Evolutionary conservation across 306 rosid genomes (phyloP), one percentile per base, ranked within the genome.

Genomic region (Acacia crassicarpa): DNA sequence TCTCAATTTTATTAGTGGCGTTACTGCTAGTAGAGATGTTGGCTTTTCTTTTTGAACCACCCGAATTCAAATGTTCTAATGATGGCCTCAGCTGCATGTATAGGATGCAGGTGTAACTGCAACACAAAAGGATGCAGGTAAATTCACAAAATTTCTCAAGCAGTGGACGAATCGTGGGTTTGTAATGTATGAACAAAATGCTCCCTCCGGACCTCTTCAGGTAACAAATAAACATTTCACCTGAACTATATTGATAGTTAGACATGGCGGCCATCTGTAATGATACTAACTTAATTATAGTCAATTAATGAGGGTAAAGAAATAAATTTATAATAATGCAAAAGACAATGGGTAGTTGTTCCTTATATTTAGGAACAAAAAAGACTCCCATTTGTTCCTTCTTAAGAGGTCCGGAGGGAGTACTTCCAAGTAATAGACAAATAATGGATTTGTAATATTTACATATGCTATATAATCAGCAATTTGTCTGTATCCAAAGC

Each of bases 101-200:
- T 58, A 80, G 97, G 94, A 88, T 92, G 95, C 88, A 93, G 83
- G 91, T 93, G 97, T 81, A 95, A 85, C 99, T 95, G 98, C 97
- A 56, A 56, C 25, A 89, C 80, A 87, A 74, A 83, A 74, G 75
- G 13, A 76, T 53, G 30, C 63, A 79, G 32, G 44, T 3, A 66
- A 76, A 35, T 46, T 66, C 80, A 75, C 73, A 79, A 71, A 22
- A 10, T 72, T 72, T 19, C 23, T 35, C 48, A 79, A 75, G 62
- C 13, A 8, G 9, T 22, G 0, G 63, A 58, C 30, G 22, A 9
- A 58, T 20, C 8, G 22, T 20, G 63, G 27, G 6, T 9, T 58
- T 13, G 14, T 22, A 22, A 3, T 58, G 22, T 22, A 58, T 58
- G 9, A 73, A 67, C 63, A 46, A 58, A 19, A 7, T 20, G 8